Evolutionary conservation across 2,329 filamentous ascomycete species (phyloP), one percentile per base, ranked within the genome.

Genomic region (Alternaria ventricosa): DNA sequence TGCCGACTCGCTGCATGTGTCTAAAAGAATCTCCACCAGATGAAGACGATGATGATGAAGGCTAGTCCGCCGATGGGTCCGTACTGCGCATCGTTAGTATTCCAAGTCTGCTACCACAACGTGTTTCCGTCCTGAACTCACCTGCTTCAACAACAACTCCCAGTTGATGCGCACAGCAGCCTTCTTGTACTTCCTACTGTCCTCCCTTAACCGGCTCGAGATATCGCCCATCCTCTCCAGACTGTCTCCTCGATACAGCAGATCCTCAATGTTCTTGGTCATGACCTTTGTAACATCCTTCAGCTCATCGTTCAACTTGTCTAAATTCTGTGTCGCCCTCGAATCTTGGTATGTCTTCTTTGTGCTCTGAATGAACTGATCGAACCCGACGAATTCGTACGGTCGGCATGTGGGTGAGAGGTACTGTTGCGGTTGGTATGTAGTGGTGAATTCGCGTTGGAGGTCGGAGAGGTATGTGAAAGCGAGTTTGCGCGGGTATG

Each of bases 231-330:
- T 99, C 75, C 94, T 88, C 83, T 99, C 96, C 71, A 99, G 83
- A 75, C 90, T 96, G 79, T 99, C 96, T 27, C 96, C 96, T 66
- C 96, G 87, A 80, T 99, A 99, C 57, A 99, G 84, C 77, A 99
- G 84, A 80, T 99, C 96, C 85, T 99, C 96, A 72, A 99, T 98
- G 81, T 99, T 99, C 88, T 98, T 98, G 60, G 94, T 98, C 96
- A 99, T 99, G 77, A 99, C 94, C 83, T 97, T 94, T 1, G 96
- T 98, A 59, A 99, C 96, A 82, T 98, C 96, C 80, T 94, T 91
- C 70, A 99, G 88, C 86, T 99, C 96, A 78, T 97, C 93, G 78
- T 99, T 98, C 70, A 99, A 86, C 82, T 95, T 94, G 81, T 96
- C 93, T 61, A 99, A 88, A 82, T 98, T 98, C 82, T 94, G 92